Base-by-base conservation (phyloP, 169 alveolate genomes). In the Eimeria mitis region DNA sequence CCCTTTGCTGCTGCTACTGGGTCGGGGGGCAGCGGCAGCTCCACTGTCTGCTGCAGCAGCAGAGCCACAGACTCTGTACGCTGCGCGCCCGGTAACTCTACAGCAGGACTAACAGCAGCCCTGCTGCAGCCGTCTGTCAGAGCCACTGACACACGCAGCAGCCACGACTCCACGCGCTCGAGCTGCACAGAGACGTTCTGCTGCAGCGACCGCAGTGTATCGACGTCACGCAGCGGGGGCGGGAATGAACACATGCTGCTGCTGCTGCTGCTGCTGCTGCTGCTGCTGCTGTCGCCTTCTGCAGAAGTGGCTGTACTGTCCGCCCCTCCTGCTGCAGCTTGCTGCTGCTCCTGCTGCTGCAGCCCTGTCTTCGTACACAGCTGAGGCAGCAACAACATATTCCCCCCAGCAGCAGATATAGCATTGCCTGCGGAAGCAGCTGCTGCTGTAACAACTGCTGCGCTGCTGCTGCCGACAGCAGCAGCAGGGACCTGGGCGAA, bases 121-220 rank as follows among this genome's bases (percentile, higher is more conserved):
- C 79, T 47, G 84, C 68, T 75, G 71, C 89, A 42, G 92, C 96
- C 96, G 31, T 92, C 96, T 3, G 52, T 54, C 21, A 92, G 40
- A 61, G 96, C 96, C 21, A 68, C 89, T 4, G 96, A 42, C 87
- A 88, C 94, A 11, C 92, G 59, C 37, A 59, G 87, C 87, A 59
- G 83, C 96, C 96, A 92, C 9, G 88, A 88, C 71, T 88, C 79
- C 8, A 92, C 96, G 73, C 89, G 81, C 37, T 75, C 87, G 42
- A 92, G 92, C 91, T 92, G 96, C 42, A 92, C 59, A 13, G 96
- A 92, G 28, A 92, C 88, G 40, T 92, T 79, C 59, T 79, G 89
- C 78, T 92, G 96, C 59, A 92, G 94, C 54, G 89, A 63, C 16
- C 89, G 87, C 28, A 92, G 81, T 6, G 96, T 83, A 40, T 85